These are phyloP conservation scores for Rhodamnia rubescens DNA, from an alignment of 345 rosid genomes.

Conservation along the genomic window DNA sequence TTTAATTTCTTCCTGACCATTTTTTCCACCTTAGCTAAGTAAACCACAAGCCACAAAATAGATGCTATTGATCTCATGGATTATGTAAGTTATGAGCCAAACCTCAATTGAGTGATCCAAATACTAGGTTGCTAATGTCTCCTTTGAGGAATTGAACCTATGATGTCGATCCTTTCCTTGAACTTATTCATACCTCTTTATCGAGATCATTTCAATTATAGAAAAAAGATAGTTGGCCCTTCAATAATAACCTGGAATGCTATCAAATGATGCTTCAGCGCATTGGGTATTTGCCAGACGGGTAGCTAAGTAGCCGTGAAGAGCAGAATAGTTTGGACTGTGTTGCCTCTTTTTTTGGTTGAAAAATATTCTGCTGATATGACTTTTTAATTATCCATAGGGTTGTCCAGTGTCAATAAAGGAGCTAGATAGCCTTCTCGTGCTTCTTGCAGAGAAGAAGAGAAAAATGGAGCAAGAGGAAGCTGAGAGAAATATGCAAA, in stretches of 20 bases:
- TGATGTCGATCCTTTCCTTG: neutral
- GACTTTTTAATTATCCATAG: conserved; percentile 31
- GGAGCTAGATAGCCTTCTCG: conserved; percentile 71
- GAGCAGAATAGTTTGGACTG: neutral
- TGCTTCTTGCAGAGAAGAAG: conserved; percentile 75
- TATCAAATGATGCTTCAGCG: neutral
- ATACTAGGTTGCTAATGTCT: neutral
- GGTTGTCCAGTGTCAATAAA: conserved; percentile 85
- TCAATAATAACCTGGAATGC: neutral
- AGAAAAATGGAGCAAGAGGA: conserved; percentile 97
- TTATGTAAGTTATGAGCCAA: neutral
- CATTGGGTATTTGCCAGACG: neutral
- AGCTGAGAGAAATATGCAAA: conserved; percentile 97
- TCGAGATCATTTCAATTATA: neutral
- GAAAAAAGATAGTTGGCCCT: neutral
- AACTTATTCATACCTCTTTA: neutral
- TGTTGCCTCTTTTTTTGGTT: neutral
- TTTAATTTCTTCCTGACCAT: neutral
- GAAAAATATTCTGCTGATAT: neutral
- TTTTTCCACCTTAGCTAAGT: neutral
- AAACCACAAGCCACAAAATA: neutral
- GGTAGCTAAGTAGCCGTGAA: neutral
- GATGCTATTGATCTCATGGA: neutral
- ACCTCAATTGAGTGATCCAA: neutral
- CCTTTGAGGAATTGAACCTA: neutral